Base-by-base conservation (phyloP, 176 grass and related monocot species). In the Ampelocalamus luodianensis region DNA sequence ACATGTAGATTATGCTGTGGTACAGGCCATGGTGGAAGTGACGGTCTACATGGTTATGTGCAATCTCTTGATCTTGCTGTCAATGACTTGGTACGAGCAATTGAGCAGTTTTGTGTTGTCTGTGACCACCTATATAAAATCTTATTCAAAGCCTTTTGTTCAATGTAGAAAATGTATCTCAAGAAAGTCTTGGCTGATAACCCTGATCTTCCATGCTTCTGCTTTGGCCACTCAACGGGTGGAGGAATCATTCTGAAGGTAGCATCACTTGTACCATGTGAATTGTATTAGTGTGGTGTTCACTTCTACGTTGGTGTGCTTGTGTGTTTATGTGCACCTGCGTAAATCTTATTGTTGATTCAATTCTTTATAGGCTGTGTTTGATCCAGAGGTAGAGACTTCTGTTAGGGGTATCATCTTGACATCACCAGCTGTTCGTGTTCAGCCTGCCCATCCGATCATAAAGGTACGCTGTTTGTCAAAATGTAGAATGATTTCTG, bases 241-340 rank as follows among this genome's bases (percentile, higher is more conserved):
- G 96, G 88, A 74, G 96, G 91, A 72, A 93, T 98, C 80, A 87
- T 92, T 55, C 71, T 98, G 20, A 98, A 98, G 93, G 95, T 97
- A 86, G 27, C 40, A 17, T n/a, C 63, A 49, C 8, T 39, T 6
- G 42, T 32, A 53, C 51, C 14, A 14, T 76, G 24, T 13, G 20
- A 66, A 83, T 11, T 77, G 43, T 59, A 51, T 15, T 45, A 65
- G 10, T 22, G 27, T 36, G 46, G 22, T 32, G 7, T 59, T 83
- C 10, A 23, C 23, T 68, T 85, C 12, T 36, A 4, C 26, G 10
- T 11, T 45, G 9, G 32, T 60, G 43, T 74, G 65, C 27, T 14
- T 77, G 15, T 34, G 43, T 74, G 65, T n/a, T 14, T 77, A 11
- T 34, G 54, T 61, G 65, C 8, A 24, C 2, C 20, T 36, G 27